These are phyloP conservation scores for Craterostigma plantagineum DNA, from an alignment of 257 asterid genomes.

Conservation along the genomic window DNA sequence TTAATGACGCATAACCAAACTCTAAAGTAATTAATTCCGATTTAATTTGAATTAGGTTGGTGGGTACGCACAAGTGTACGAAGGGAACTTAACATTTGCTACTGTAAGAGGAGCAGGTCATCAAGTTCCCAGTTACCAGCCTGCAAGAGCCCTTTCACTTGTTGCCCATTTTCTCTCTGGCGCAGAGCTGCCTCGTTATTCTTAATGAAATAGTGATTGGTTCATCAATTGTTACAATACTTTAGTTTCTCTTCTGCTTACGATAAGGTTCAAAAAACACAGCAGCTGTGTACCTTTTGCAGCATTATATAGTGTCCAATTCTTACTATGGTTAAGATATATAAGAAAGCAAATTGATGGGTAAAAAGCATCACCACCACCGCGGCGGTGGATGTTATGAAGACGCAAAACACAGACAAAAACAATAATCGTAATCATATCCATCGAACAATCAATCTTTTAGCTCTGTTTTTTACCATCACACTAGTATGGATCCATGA, in stretches of 20 bases:
- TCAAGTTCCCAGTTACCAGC: slow-evolving; percentile 68
- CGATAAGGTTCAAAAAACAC: not conserved
- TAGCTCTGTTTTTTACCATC: too few relatives aligned
- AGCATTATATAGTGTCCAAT: too few relatives aligned
- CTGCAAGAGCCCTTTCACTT: slow-evolving; percentile 49
- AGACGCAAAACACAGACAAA: too few relatives aligned
- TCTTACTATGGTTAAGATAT: too few relatives aligned
- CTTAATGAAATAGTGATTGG: not conserved
- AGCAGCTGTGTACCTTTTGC: too few relatives aligned
- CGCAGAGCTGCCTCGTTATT: slow-evolving; percentile 22
- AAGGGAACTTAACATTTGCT: slow-evolving; percentile 39
- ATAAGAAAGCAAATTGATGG: too few relatives aligned
- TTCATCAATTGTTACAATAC: not conserved
- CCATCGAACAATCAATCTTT: too few relatives aligned
- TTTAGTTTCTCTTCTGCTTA: not conserved
- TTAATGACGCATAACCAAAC: not conserved
- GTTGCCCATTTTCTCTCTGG: slow-evolving; percentile 37
- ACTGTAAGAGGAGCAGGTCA: slow-evolving; percentile 81
- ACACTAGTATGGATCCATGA: too few relatives aligned
- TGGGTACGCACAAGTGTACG: slow-evolving; percentile 43
- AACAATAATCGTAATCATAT: too few relatives aligned
- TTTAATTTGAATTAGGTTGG: slow-evolving; percentile 28
- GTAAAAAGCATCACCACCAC: too few relatives aligned
- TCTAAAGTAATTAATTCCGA: not conserved
- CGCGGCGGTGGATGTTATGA: too few relatives aligned